Percentiles rank a stretch among this genome's conserved stretches.
phyloP scores from a whole-genome alignment of 1,284 basidiomycete species.

The Sanghuangporus baumii region DNA sequence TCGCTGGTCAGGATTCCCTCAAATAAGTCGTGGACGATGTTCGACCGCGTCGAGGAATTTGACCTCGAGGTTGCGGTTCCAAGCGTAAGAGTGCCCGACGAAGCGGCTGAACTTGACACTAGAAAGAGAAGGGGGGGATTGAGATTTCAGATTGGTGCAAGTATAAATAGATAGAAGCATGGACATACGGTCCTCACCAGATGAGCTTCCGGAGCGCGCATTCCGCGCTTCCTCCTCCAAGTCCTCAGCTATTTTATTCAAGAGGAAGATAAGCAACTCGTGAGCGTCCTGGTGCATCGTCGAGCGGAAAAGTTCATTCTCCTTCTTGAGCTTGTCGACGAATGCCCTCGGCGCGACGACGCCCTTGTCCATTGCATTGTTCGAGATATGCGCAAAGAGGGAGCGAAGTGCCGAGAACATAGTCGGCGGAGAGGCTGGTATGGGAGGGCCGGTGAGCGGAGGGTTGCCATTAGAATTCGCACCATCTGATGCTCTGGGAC shows the following conservation, averaged over 20 bases:
- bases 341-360: conserved; percentile 84
- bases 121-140: background rate
- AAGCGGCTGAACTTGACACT: conserved; percentile 24
- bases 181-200: conserved; percentile 51
- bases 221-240: conserved; percentile 67
- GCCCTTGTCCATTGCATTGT: conserved; percentile 71
- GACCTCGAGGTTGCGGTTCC: conserved; percentile 35
- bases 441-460: conserved; percentile 28
- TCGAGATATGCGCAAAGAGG: conserved; percentile 80
- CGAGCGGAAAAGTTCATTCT: conserved; percentile 83
- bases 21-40: conserved; percentile 89
- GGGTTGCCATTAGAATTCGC: conserved; percentile 24
- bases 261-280: conserved; percentile 92
- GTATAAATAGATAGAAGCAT: conserved; percentile 4
- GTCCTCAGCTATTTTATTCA: conserved; percentile 93
- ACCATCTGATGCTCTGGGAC: conserved; percentile 20
- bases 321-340: conserved; percentile 83
- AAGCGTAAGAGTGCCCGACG: conserved; percentile 33
- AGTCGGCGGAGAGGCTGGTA: conserved; percentile 62
- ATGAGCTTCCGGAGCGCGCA: conserved; percentile 29
- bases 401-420: conserved; percentile 88
- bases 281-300: conserved; percentile 95
- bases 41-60: conserved; percentile 40
- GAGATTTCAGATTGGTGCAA: background rate
- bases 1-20: conserved; percentile 94